Base-by-base conservation (phyloP, 345 rosid species). In the Streptanthus diversifolius region DNA sequence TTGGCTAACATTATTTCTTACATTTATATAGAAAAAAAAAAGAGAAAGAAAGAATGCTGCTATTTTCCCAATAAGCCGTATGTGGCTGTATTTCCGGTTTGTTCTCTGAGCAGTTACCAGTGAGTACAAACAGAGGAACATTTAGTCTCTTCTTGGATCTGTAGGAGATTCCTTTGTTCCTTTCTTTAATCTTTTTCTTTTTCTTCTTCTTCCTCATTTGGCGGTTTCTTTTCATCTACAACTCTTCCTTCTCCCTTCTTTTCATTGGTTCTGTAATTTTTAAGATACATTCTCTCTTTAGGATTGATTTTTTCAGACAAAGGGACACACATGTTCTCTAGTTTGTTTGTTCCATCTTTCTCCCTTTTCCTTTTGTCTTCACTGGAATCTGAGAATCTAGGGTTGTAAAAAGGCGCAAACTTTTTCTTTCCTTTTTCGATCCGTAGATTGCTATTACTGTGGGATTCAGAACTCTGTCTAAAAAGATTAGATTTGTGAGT, bases 61-160 rank as follows among this genome's bases (percentile, higher is more conserved):
- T 73, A 75, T n/a, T 40, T 75, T 59, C 63, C 62, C 62, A 75
- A 76, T 6, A 76, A 63, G 37, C 63, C 71, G 53, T 70, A 61
- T 67, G 79, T 71, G 54, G 76, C 83, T 73, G 76, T 66, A 80
- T 80, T 75, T 61, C 79, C 75, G 59, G 77, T 44, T 79, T 71
- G 73, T 75, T 75, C 73, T 79, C 73, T 71, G 63, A 71, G 72
- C 72, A 64, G 63, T 69, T 67, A 75, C 22, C 74, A 75, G 63
- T 74, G 73, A 35, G 70, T 75, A 52, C 74, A 61, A 75, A 45
- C 61, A 66, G 55, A 24, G 25, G 71, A 45, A 59, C 73, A 53
- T 62, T 64, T 65, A 73, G 44, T 65, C 63, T 68, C 77, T 79
- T 80, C 83, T 83, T 81, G 88, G 90, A 89, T 86, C 91, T 80